Base-by-base conservation (phyloP, 768 basidiomycete species). In the Tylopilus vinaceipallidus region DNA sequence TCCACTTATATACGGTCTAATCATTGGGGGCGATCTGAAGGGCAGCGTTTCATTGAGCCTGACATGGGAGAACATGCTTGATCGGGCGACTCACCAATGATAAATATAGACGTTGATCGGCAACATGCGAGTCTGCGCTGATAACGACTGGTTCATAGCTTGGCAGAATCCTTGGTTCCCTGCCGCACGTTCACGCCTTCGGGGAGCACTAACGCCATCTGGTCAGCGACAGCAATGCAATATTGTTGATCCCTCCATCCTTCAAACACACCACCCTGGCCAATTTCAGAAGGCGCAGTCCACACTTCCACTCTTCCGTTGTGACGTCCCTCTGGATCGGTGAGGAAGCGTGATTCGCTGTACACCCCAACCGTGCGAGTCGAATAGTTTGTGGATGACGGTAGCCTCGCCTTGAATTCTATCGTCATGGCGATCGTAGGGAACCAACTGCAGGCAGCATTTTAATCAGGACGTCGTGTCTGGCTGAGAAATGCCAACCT, bases 371-470 rank as follows among this genome's bases (percentile, higher is more conserved):
- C 78, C 0, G 80, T 83, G 10, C 81, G 75, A 48, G 62, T 53
- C 1, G 83, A 72, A 58, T 79, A 67, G 10, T 59, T 55, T 22
- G 53, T 52, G 4, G 71, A 73, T 12, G 75, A 68, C 7, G 83
- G 80, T 33, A 86, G 73, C 12, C 78, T 78, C 29, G 74, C 73
- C 58, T 83, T 85, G 72, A 84, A 87, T 53, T 86, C 83, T 20
- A 87, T 53, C 1, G 77, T 69, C 50, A 86, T 69, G 0, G 75
- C 73, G 67, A 87, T 72, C 0, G 86, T 87, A 13, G 83, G 82
- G 58, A 70, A 80, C 85, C 83, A 85, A 33, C 81, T 83, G 17
- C 22, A 16, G 24, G 17, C 24, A 7, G 4, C 3, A 45, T 38
- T 38, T 45, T n/a, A 35, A 29, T 50, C 39, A 32, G 8, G 20